A percentile compares a stretch with the other conserved stretches of the same genome.
Evolutionary conservation across 495 filamentous ascomycete genomes (phyloP).

Genomic region (Hyaloscypha variabilis): DNA sequence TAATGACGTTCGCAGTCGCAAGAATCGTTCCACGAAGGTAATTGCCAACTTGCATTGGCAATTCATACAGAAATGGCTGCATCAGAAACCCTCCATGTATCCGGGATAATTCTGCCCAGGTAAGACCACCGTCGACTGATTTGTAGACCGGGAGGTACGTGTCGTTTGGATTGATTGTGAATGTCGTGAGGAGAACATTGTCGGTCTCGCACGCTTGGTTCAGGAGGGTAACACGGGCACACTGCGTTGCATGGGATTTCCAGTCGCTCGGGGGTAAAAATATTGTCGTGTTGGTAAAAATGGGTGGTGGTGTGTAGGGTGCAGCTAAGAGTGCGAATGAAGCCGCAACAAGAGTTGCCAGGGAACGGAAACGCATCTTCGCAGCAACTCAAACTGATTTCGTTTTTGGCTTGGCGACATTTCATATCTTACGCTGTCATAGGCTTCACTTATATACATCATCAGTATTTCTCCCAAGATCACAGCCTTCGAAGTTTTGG

Average conservation of each 20-base stretch:
- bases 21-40: conserved; percentile 63
- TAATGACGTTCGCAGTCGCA: conserved; percentile 38
- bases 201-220: conserved; percentile 28
- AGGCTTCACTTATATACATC: background rate
- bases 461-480: background rate
- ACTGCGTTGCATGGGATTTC: background rate
- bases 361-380: background rate
- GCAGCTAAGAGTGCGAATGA: background rate
- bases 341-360: background rate
- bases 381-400: background rate
- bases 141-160: conserved; percentile 66
- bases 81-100: conserved; percentile 62
- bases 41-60: conserved; percentile 55
- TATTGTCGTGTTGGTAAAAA: background rate
- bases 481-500: background rate
- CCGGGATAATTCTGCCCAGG: conserved; percentile 61
- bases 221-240: conserved; percentile 36
- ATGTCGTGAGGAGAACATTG: conserved; percentile 60
- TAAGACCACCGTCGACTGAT: conserved; percentile 59
- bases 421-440: background rate
- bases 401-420: background rate
- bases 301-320: background rate
- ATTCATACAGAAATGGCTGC: conserved; percentile 68
- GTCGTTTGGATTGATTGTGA: conserved; percentile 50
- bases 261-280: background rate